Base-by-base conservation (phyloP, 140 eudicot genomes). In the Flaveria floridana region DNA sequence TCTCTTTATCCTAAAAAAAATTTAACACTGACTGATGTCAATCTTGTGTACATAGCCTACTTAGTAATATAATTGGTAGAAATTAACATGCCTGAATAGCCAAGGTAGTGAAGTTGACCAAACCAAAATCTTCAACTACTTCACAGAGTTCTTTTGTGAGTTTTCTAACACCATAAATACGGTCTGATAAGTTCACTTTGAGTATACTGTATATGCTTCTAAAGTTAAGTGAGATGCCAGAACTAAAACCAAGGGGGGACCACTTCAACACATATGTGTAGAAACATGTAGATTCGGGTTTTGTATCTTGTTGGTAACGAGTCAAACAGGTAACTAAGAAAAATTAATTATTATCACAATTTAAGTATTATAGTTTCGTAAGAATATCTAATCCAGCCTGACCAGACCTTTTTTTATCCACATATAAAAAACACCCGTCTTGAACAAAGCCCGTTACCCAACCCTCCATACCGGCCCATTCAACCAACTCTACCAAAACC, bases 61-160 rank as follows among this genome's bases (percentile, higher is more conserved):
- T 65, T 48, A 53, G 10, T 18, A 16, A 9, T 55, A 37, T 6
- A n/a, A 14, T 21, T 20, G 21, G 46, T 0, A 65, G 13, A 72
- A 71, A 47, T 25, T 6, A 63, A 51, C 89, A 78, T 83, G 78
- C 99, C 92, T 88, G 97, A 65, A 94, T 94, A 83, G 90, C 99
- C 79, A 88, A 81, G 14, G 99, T 90, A 57, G 90, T 80, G 80
- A 94, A 90, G 77, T 90, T 82, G 78, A 93, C 97, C 75, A 88
- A 82, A 65, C 95, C 76, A 72, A 66, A 88, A 71, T 84, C 80
- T 70, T 94, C 97, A 61, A 90, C 79, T 70, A 94, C 96, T 67
- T 94, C 97, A 67, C 97, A 90, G 20, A 90, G 88, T 85, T 88
- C 97, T 87, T 90, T 94, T 20, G 99, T 94, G 41, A 94, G 90